Percentiles rank a stretch among this genome's conserved stretches.
Conservation (phyloP, 495 filamentous ascomycete genomes). For the Penicillium taxi region DNA sequence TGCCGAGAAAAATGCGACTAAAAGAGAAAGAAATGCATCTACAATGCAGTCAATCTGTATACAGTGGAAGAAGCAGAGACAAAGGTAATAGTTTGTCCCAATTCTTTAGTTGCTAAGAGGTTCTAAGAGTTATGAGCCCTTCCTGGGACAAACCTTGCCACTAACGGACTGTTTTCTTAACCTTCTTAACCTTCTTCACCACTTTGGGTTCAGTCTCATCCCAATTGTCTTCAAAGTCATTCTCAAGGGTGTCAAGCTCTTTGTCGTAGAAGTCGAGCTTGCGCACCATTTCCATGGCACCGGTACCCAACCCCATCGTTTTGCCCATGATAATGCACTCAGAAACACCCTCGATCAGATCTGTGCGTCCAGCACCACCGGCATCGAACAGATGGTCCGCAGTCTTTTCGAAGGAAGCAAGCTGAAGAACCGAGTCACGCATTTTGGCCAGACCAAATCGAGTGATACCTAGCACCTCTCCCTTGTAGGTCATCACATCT, state of each 20-base stretch:
- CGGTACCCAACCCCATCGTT: conserved; percentile 82
- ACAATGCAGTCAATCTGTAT: too few species aligned
- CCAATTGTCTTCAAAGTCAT: conserved; percentile 74
- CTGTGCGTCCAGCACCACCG: conserved; percentile 78
- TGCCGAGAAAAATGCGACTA: conserved; percentile 20
- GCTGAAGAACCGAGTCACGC: conserved; percentile 87
- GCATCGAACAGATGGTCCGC: conserved; percentile 97
- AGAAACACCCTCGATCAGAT: conserved; percentile 83
- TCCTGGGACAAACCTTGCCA: conserved; percentile 7
- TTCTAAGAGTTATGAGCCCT: too few species aligned
- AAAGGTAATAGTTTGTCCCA: too few species aligned
- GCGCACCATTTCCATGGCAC: conserved; percentile 80
- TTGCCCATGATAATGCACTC: conserved; percentile 99
- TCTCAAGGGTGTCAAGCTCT: conserved; percentile 54
- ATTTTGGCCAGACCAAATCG: conserved; percentile 95
- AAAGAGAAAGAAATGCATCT: not conserved
- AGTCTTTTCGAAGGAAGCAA: conserved; percentile 97
- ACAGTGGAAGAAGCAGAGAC: too few species aligned
- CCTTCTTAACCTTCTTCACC: conserved; percentile 15
- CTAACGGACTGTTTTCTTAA: conserved; percentile 19
- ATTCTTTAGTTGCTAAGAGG: too few species aligned
- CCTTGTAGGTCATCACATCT: conserved; percentile 99
- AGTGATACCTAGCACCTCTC: conserved; percentile 95
- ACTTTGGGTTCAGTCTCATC: conserved; percentile 29
- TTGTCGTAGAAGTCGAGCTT: conserved; percentile 58